Evolutionary conservation across 2,329 filamentous ascomycete species (phyloP).

Genomic region (Paecilomyces dactylethromorphus): DNA sequence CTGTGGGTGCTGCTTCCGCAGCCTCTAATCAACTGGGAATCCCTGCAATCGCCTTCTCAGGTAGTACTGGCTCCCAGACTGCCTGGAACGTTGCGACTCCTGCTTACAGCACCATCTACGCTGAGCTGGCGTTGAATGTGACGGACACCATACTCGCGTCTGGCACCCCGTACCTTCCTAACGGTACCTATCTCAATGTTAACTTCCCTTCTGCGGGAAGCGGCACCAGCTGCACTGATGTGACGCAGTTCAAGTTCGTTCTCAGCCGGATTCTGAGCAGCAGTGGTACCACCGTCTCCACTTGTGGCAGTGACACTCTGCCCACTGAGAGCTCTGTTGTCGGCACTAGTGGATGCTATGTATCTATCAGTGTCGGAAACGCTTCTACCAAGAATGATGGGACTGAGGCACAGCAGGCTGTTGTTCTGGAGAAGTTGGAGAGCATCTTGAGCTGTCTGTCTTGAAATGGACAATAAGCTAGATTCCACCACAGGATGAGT

Average conservation of each 20-base stretch:
- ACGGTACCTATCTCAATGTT: constrained; percentile 59
- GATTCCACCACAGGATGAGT: neutral
- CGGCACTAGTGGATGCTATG: constrained; percentile 49
- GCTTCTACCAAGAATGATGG: constrained; percentile 57
- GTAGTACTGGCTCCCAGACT: constrained; percentile 43
- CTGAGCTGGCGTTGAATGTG: constrained; percentile 54
- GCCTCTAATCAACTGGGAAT: constrained; percentile 49
- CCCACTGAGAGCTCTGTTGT: constrained; percentile 55
- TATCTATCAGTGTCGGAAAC: constrained; percentile 57
- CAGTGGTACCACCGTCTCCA: constrained; percentile 39
- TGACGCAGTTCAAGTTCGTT: constrained; percentile 56
- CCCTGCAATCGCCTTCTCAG: constrained; percentile 64
- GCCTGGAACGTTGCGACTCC: constrained; percentile 46
- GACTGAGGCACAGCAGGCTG: constrained; percentile 43
- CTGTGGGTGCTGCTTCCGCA: constrained; percentile 58
- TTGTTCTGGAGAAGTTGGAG: constrained; percentile 47
- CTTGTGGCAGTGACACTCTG: constrained; percentile 50
- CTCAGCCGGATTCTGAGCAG: constrained; percentile 54
- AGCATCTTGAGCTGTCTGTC: constrained; percentile 44
- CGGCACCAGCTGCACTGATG: constrained; percentile 43
- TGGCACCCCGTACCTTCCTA: constrained; percentile 58
- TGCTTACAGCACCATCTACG: constrained; percentile 56
- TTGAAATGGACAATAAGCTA: constrained; percentile 9
- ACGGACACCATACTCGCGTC: constrained; percentile 49
- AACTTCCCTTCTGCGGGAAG: constrained; percentile 53